Conservation (phyloP, 108 stramenopile species). For the Pseudonitzschia delicatissima region DNA sequence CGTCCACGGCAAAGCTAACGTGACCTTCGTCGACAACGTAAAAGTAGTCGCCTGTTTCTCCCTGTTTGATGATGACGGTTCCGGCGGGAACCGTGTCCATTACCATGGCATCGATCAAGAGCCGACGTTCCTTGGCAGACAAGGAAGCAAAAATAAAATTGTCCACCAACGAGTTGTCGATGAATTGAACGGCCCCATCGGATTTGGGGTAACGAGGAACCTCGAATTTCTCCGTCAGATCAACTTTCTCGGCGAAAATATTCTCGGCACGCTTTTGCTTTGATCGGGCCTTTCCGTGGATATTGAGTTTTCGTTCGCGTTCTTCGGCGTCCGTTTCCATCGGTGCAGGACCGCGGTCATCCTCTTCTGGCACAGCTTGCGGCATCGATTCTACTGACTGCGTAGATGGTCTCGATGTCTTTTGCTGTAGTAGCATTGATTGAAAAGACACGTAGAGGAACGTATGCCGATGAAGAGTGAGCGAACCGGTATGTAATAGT, state of each 20-base stretch:
- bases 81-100: conserved; percentile 76
- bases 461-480: no score
- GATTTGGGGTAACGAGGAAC: conserved; percentile 72
- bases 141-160: conserved; percentile 87
- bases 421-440: no score
- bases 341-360: conserved; percentile 17
- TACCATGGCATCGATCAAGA: conserved; percentile 88
- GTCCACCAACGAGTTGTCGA: conserved; percentile 77
- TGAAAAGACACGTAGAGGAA: no score
- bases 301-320: conserved; percentile 59
- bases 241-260: conserved; percentile 80
- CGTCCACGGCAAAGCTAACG: conserved; percentile 83
- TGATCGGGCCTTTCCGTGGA: conserved; percentile 74
- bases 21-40: conserved; percentile 89
- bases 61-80: conserved; percentile 87
- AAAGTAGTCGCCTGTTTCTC: conserved; percentile 85
- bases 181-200: conserved; percentile 75
- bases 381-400: no score
- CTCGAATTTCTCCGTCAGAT: conserved; percentile 71
- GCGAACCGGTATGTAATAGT: no score
- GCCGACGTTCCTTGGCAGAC: conserved; percentile 64
- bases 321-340: conserved; percentile 54
- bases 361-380: conserved; percentile 18
- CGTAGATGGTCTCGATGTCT: no score
- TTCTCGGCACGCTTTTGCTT: conserved; percentile 77